Evolutionary conservation across 805 yeast species (phyloP).

Genomic region (Candida berthetii): DNA sequence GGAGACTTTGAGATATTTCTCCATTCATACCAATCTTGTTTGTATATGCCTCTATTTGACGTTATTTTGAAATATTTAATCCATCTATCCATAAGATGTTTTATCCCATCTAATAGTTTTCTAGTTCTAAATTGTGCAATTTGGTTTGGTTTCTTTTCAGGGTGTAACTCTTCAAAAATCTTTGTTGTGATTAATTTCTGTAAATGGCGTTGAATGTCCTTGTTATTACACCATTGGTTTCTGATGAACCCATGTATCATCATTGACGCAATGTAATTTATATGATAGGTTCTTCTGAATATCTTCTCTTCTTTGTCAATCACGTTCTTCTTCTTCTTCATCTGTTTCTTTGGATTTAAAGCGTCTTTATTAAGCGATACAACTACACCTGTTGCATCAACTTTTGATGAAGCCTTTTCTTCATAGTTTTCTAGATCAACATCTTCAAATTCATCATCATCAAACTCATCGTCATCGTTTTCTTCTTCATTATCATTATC

Average conservation of each 20-base stretch:
- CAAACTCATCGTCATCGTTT: not conserved
- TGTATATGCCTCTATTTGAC: constrained; percentile 26
- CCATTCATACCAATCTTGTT: constrained; percentile 38
- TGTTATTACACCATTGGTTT: constrained; percentile 68
- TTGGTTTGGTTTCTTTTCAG: constrained; percentile 27
- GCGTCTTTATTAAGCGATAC: constrained; percentile 8
- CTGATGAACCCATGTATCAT: constrained; percentile 61
- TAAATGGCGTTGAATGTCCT: constrained; percentile 32
- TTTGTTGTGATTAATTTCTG: constrained; percentile 40
- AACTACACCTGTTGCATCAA: not conserved
- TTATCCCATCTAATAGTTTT: constrained; percentile 70
- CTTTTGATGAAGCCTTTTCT: not conserved
- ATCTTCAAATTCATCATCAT: constrained; percentile 1
- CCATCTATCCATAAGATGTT: constrained; percentile 63
- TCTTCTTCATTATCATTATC: not conserved
- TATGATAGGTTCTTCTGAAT: constrained; percentile 50
- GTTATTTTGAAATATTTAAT: constrained; percentile 43
- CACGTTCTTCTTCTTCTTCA: constrained; percentile 20
- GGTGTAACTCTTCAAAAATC: constrained; percentile 41
- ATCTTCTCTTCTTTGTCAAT: constrained; percentile 51
- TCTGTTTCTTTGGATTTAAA: constrained; percentile 17
- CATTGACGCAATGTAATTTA: constrained; percentile 50
- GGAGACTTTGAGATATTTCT: constrained; percentile 9
- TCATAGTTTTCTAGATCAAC: not conserved
- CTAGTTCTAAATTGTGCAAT: constrained; percentile 44